Base-by-base conservation (phyloP, 257 asterid genomes). In the Eucommia ulmoides region DNA sequence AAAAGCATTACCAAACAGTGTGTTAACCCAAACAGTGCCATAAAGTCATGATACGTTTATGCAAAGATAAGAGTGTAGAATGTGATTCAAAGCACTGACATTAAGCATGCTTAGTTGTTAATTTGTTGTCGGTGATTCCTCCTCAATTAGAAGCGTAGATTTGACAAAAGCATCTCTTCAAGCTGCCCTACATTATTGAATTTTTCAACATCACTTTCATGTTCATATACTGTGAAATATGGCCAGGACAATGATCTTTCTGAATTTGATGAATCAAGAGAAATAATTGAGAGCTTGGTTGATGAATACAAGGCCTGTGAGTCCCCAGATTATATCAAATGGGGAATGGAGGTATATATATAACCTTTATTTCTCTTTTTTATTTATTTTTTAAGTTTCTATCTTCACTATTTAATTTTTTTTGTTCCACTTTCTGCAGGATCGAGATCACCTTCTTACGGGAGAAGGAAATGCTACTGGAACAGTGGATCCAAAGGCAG, bases 261-360 rank as follows among this genome's bases (percentile, higher is more conserved):
- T 0, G 99, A 91, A 68, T 91, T 91, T 59, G 99, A 91, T 61
- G 99, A 91, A 75, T 91, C 99, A 19, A 83, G 96, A 79, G 97
- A 91, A 69, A 82, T 91, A 54, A 81, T 91, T 33, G 94, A 77
- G 75, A 83, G 93, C 62, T 96, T 91, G 54, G 95, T 91, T 33
- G 95, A 91, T 48, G 99, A 91, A 75, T 91, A 91, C 89, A 91
- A 91, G 87, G 99, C 99, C 54, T 91, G 99, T 23, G 99, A 91
- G 68, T 91, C 99, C 67, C 95, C 96, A 53, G 96, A 91, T 67
- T 91, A 91, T 79, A 83, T 91, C 72, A 91, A 91, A 63, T 91
- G 99, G 99, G 99, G 99, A 53, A 74, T 91, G 87, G 97, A 91
- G 97, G 98, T 86, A 53, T 55, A 46, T 33, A 22, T 23, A 35